Percentiles rank a stretch among this genome's conserved stretches.
These are phyloP conservation scores for Arxiozyma bovina DNA, from an alignment of 1,139 yeast species.

Conservation along the genomic window DNA sequence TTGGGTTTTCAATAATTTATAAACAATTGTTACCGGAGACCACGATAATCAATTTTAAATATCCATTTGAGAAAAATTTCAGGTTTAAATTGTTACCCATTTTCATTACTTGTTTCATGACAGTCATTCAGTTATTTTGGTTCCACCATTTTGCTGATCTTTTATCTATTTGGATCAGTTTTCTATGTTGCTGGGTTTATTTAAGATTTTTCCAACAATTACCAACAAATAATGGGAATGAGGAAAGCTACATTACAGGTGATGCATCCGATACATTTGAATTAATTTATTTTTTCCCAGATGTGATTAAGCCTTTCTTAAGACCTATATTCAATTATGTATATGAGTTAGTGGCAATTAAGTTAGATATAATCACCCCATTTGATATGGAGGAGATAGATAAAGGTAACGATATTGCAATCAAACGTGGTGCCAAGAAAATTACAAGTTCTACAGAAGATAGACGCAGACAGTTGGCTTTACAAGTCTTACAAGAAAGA, in stretches of 20 bases:
- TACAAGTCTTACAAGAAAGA: conserved; percentile 74
- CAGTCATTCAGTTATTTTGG: conserved; percentile 27
- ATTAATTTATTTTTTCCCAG: conserved; percentile 74
- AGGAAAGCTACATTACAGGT: conserved; percentile 36
- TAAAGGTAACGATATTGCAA: conserved; percentile 62
- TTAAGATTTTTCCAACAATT: conserved; percentile 59
- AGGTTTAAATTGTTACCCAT: conserved; percentile 72
- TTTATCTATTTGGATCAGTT: conserved; percentile 60
- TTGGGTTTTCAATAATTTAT: conserved; percentile 75
- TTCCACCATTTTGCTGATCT: conserved; percentile 45
- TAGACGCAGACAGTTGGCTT: conserved; percentile 76
- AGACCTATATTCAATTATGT: conserved; percentile 45
- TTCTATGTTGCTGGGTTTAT: conserved; percentile 63
- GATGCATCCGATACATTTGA: conserved; percentile 90
- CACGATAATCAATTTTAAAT: conserved; percentile 39
- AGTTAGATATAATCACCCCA: conserved; percentile 50
- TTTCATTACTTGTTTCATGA: conserved; percentile 40
- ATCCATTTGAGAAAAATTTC: conserved; percentile 53
- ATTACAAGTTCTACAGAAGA: conserved; percentile 52
- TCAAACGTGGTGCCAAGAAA: conserved; percentile 37
- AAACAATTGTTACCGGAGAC: conserved; percentile 89
- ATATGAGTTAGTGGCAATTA: conserved; percentile 45
- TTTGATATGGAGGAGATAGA: conserved; percentile 66
- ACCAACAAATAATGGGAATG: conserved; percentile 16
- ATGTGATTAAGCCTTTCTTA: conserved; percentile 44